phyloP scores from a whole-genome alignment of 2,329 filamentous ascomycete species.

The Lachnellula suecica region DNA sequence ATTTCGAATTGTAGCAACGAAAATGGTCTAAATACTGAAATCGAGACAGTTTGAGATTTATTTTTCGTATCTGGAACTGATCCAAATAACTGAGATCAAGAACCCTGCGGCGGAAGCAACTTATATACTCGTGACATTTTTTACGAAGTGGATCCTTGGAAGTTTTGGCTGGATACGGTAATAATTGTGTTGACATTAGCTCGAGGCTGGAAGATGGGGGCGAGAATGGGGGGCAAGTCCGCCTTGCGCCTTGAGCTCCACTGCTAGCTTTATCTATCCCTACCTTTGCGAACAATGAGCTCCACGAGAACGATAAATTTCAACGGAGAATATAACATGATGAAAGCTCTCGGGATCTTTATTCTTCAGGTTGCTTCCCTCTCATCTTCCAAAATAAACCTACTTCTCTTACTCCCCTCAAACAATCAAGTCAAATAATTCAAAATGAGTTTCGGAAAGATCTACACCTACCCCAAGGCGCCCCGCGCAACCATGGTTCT shows the following conservation, averaged over 20 bases:
- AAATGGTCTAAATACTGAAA: too few relatives aligned
- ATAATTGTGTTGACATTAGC: not conserved
- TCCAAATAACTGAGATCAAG: too few relatives aligned
- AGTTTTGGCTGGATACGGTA: not conserved
- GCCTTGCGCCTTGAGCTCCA: not conserved
- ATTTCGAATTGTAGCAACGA: too few relatives aligned
- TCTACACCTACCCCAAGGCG: slow-evolving; percentile 26
- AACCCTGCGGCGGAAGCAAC: not conserved
- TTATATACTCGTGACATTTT: not conserved
- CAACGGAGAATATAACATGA: not conserved
- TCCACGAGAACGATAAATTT: not conserved
- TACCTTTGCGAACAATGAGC: not conserved
- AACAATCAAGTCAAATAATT: not conserved
- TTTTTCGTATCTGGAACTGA: not conserved
- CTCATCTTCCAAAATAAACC: not conserved
- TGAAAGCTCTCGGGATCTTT: not conserved
- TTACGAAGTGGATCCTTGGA: not conserved
- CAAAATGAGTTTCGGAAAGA: slow-evolving; percentile 23
- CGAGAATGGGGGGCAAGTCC: not conserved
- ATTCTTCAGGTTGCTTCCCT: not conserved
- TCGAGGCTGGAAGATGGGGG: not conserved
- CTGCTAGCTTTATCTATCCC: not conserved
- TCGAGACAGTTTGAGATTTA: not conserved
- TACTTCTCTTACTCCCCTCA: not conserved
- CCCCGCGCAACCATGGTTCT: slow-evolving; percentile 24